A percentile compares a stretch with the other conserved stretches of the same genome.
Conservation (phyloP, 441 rosid species). For the Arabidopsis lyrata region DNA sequence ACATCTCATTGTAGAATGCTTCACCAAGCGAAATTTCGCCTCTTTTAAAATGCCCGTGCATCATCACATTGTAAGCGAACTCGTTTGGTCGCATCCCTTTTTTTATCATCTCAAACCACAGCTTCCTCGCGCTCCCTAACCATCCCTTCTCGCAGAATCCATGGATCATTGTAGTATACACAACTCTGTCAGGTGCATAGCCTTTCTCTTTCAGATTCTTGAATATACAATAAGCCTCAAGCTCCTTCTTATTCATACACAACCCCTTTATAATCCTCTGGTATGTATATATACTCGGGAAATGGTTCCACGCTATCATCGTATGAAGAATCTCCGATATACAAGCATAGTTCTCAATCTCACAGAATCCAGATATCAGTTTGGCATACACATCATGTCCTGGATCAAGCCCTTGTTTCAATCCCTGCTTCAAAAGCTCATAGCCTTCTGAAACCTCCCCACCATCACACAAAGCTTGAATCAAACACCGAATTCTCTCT, state of each 20-base stretch:
- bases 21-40: constrained; percentile 49
- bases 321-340: constrained; percentile 54
- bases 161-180: constrained; percentile 58
- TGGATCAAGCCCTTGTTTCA: constrained; percentile 56
- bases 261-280: constrained; percentile 61
- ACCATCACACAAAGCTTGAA: constrained; percentile 64
- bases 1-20: constrained; percentile 51
- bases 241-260: constrained; percentile 51
- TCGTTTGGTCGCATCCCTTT: constrained; percentile 59
- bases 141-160: constrained; percentile 55
- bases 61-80: constrained; percentile 55
- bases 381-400: constrained; percentile 58
- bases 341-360: constrained; percentile 51
- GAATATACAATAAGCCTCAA: constrained; percentile 54
- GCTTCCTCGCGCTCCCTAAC: constrained; percentile 52
- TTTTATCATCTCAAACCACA: constrained; percentile 59
- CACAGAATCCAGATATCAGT: constrained; percentile 64
- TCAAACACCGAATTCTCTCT: constrained; percentile 54
- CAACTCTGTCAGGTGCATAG: constrained; percentile 49
- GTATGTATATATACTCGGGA: constrained; percentile 60
- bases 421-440: constrained; percentile 57
- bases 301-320: constrained; percentile 55
- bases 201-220: constrained; percentile 53
- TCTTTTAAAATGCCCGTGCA: constrained; percentile 53
- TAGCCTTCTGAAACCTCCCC: constrained; percentile 60